Evolutionary conservation across 2,329 filamentous ascomycete species (phyloP), one percentile per base, ranked within the genome.

Genomic region (Curvularia sp.): DNA sequence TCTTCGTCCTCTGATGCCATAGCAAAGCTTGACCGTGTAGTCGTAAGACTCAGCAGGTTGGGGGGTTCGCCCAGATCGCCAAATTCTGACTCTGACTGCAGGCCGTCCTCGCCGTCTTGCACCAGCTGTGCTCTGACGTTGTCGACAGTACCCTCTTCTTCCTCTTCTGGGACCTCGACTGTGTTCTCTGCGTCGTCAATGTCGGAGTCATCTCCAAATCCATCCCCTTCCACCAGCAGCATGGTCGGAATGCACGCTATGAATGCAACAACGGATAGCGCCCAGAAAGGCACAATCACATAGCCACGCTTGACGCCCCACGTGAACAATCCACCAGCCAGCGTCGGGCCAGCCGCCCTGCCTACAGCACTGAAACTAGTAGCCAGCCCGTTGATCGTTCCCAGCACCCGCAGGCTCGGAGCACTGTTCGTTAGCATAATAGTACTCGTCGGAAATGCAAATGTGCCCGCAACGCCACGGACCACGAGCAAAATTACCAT

Each of bases 371-470:
- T 89, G 33, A 93, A 87, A 55, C 89, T 90, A 0, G 93, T 97
- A 0, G 92, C 93, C 61, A 97, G 88, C 2, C 94, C 95, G 71
- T 98, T 98, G 55, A 98, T 80, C 0, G 93, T 97, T 1, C 93
- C 93, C 5, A 98, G 84, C 9, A 96, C 86, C 43, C 85, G 82
- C 15, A 97, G 80, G 54, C 89, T 93, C 0, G 83, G 79, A 4
- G 92, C 92, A 9, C 89, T 92, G 78, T 97, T 97, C 28, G 93
- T 97, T 38, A 98, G 84, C 48, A 98, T 82, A 67, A 98, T 97
- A 5, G 92, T 96, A 26, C 86, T 89, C 70, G 91, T 95, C 0
- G 95, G 94, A 74, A 97, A 97, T 0, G 90, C 90, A 70, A 97
- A 89, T 63, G 96, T 95, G 58, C 88, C 87, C 39, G 85, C 86